phyloP scores from a whole-genome alignment of 441 rosid species.

The Mallotus japonicus region DNA sequence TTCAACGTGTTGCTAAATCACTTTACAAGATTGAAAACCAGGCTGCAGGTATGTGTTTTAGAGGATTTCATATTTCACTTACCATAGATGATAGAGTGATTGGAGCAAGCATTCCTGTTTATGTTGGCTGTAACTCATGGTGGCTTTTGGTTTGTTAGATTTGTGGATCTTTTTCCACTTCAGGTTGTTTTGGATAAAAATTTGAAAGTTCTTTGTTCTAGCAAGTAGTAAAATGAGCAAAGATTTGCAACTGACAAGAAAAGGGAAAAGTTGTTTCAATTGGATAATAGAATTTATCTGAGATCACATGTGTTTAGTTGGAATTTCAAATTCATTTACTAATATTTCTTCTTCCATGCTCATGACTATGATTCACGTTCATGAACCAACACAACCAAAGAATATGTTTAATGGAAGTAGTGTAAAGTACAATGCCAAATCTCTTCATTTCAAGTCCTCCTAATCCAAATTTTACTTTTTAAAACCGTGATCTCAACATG shows the following conservation, averaged over 20 bases:
- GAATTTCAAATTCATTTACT: neutral
- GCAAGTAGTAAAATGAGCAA: neutral
- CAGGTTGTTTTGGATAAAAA: neutral
- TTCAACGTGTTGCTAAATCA: slow-evolving; percentile 64
- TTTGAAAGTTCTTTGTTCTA: neutral
- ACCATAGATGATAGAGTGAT: neutral
- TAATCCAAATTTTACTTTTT: neutral
- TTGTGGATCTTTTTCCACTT: slow-evolving; percentile 6
- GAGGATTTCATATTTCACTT: slow-evolving; percentile 9
- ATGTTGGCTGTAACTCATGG: neutral
- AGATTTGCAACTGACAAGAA: neutral
- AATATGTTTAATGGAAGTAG: neutral
- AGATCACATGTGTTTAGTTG: neutral
- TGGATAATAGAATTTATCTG: neutral
- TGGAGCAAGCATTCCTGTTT: neutral
- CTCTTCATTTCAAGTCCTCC: neutral
- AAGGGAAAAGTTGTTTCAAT: neutral
- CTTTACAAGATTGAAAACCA: slow-evolving; percentile 70
- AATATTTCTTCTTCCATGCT: neutral
- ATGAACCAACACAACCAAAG: slow-evolving; percentile 4
- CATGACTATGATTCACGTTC: neutral
- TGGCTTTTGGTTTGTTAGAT: neutral
- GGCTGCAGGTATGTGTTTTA: slow-evolving; percentile 56
- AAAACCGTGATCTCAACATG: neutral
- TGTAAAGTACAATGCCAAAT: neutral